These are phyloP conservation scores for Rhodamnia rubescens DNA, from an alignment of 345 rosid genomes.

Conservation along the genomic window DNA sequence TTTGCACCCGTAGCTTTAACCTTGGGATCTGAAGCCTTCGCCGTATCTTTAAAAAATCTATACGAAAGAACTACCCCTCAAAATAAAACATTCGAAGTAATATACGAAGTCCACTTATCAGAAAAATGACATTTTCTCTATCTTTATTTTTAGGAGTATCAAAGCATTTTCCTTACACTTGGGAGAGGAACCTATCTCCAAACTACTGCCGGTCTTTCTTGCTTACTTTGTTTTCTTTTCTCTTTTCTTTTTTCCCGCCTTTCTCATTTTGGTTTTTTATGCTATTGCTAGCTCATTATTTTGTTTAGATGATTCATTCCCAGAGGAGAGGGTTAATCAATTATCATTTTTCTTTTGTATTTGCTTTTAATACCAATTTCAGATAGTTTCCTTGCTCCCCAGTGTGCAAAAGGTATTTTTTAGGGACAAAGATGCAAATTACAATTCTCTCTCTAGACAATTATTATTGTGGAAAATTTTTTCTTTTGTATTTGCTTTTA, in stretches of 20 bases:
- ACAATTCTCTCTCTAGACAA: neutral
- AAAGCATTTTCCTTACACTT: no score
- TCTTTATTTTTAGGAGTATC: no score
- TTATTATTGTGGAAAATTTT: neutral
- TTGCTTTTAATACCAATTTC: neutral
- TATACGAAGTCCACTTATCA: no score
- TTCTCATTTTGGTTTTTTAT: no score
- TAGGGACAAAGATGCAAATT: neutral
- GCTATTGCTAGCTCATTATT: neutral
- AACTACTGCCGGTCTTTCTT: no score
- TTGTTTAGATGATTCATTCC: neutral
- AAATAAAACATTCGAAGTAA: neutral
- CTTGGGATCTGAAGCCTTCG: neutral
- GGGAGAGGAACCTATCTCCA: no score
- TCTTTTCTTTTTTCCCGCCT: no score
- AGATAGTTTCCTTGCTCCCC: neutral
- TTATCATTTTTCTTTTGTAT: no score
- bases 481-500: neutral
- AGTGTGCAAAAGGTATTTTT: neutral
- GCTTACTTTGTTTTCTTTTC: no score
- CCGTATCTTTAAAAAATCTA: no score
- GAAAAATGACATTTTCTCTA: no score
- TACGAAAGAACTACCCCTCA: neutral
- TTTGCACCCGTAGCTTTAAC: neutral
- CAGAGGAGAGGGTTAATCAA: neutral